Evolutionary conservation across 495 filamentous ascomycete species (phyloP).

Genomic region (Haplographium delicatum): DNA sequence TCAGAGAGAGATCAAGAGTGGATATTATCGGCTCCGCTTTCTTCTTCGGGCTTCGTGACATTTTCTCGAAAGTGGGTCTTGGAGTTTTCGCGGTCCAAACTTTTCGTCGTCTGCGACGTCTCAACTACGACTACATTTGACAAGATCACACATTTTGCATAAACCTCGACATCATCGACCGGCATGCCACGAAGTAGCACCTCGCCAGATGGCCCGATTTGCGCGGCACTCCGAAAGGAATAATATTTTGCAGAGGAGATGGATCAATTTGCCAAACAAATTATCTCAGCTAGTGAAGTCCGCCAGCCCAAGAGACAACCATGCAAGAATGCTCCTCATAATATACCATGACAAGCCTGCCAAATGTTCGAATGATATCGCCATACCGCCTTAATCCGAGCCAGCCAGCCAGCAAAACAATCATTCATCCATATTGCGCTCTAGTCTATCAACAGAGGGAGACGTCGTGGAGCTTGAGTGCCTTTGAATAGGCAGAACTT

Average conservation of each 20-base stretch:
- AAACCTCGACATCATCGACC: no score
- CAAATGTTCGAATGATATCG: conserved; percentile 1
- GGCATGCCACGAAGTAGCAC: no score
- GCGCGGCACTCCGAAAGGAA: no score
- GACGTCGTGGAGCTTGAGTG: conserved; percentile 18
- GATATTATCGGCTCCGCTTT: conserved; percentile 7
- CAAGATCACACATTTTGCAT: no score
- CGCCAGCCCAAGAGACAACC: conserved; percentile 12
- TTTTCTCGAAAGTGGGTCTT: conserved; percentile 3
- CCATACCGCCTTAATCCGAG: background rate
- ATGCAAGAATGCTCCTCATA: conserved; percentile 15
- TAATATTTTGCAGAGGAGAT: conserved; percentile 1
- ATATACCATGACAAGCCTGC: conserved; percentile 11
- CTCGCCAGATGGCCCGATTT: no score
- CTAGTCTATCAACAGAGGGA: conserved; percentile 21
- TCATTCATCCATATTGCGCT: conserved; percentile 5
- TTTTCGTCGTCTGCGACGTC: background rate
- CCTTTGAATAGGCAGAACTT: conserved; percentile 11
- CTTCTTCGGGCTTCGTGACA: conserved; percentile 14
- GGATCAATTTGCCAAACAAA: conserved; percentile 13
- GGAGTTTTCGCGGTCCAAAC: background rate
- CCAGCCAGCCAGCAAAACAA: conserved; percentile 18
- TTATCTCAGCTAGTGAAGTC: conserved; percentile 7
- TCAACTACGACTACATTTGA: no score
- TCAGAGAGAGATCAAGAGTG: conserved; percentile 9